Base-by-base conservation (phyloP, 2,329 filamentous ascomycete species). In the Exserohilum turcica region DNA sequence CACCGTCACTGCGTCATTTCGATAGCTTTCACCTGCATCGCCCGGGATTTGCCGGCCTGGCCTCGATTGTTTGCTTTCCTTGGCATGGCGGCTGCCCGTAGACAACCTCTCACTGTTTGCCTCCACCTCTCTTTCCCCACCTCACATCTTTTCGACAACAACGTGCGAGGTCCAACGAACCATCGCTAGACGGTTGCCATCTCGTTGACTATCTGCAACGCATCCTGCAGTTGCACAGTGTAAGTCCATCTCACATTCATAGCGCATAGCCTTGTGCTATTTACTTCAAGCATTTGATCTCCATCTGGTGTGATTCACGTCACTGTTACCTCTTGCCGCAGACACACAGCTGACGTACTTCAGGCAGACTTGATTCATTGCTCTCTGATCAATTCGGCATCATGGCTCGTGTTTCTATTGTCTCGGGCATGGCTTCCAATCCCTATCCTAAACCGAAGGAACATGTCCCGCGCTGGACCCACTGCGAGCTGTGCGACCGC, bases 401-500 rank as follows among this genome's bases (percentile, higher is more conserved):
- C 42, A 56, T 57, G 58, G 52, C 54, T 48, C 55, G 52, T 28
- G 56, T 43, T 49, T 37, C 29, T 12, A n/a, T 47, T 3, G 40
- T 31, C 9, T 32, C 54, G 0, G 48, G 39, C 13, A 51, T 67
- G 59, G 31, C 28, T 0, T 48, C 64, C 33, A 63, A 67, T 13
- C 63, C 73, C 3, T 74, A 73, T 45, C 53, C 61, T 4, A 19
- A 28, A 8, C 48, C 64, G 28, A 70, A 64, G 54, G 59, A 63
- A 10, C 53, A 61, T 9, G 19, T 55, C 5, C 51, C 70, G 0
- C 36, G 37, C 10, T 36, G 37, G 42, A 72, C 67, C 15, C 4
- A 44, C 5, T 76, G 73, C 49, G 71, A 71, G 60, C 38, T 64
- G 6, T 76, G 73, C 47, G 45, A 73, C n/a, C 64, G 66, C 8